Evolutionary conservation across 2,329 filamentous ascomycete species (phyloP), one percentile per base, ranked within the genome.

Genomic region (Zasmidium angulare): DNA sequence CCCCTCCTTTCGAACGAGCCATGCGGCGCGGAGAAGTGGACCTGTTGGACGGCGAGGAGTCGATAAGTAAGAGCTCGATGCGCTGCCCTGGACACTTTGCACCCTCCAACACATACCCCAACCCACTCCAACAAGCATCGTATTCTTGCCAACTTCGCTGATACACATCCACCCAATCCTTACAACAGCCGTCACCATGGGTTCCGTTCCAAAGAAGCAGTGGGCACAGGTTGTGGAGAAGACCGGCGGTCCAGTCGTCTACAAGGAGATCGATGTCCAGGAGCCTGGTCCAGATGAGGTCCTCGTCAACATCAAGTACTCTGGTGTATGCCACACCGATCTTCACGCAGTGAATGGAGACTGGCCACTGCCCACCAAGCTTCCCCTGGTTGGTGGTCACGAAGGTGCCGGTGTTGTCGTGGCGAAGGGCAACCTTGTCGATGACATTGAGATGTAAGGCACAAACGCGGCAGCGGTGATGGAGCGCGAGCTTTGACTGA

Each of bases 191-290:
- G 48, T 36, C 43, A 53, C 21, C 50, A 71, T 79, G 56, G 68
- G 71, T 60, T 69, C 85, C 57, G 84, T 97, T 71, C 93, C 93
- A 60, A 85, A 83, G 53, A 87, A 87, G 77, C 93, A 98, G 82
- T 96, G 89, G 91, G 93, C 93, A 53, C 90, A 95, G 78, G 90
- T 98, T 68, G 82, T 95, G 69, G 90, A 96, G 78, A 85, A 91
- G 82, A 87, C 83, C 58, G 91, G 90, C 68, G 88, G 87, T 57
- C 77, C 85, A 67, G 79, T 86, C 69, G 77, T 84, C 61, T 91
- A 89, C 83, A 92, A 91, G 80, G 84, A 88, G 78, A 93, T 97
- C 70, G 88, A 90, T 67, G 91, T 96, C 53, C 82, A 82, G 63
- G 85, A 87, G 75, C 93, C 93, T 43, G 91, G 88, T 21, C 88